These are phyloP conservation scores for Withania somnifera DNA, from an alignment of 305 asterid species.

Conservation along the genomic window DNA sequence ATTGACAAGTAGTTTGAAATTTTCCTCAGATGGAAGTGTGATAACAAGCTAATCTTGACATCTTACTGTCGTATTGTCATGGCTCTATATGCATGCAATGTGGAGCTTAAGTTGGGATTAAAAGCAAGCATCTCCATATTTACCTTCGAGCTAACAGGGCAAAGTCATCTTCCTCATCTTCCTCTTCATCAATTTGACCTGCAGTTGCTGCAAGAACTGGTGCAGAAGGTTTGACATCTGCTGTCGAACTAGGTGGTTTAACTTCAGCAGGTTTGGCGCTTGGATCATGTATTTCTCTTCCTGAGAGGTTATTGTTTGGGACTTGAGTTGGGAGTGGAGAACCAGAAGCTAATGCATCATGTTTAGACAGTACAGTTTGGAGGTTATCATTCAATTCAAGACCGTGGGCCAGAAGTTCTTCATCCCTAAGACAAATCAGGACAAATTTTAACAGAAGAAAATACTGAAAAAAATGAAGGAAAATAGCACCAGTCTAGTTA, in stretches of 20 bases:
- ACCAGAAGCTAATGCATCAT: conserved; percentile 83
- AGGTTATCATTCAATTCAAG: conserved; percentile 76
- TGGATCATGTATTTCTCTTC: conserved; percentile 23
- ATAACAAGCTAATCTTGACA: neutral
- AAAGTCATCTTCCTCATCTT: conserved; percentile 96
- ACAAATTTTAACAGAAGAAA: neutral
- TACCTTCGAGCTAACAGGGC: conserved; percentile 92
- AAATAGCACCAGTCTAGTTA: neutral
- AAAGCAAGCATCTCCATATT: neutral
- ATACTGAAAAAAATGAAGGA: neutral
- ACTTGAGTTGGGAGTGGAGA: conserved; percentile 36
- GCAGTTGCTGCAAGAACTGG: conserved; percentile 22
- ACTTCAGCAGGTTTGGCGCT: conserved; percentile 31
- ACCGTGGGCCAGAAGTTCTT: conserved; percentile 80
- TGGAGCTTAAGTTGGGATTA: neutral
- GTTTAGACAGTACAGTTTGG: conserved; percentile 61
- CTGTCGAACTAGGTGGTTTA: conserved; percentile 13
- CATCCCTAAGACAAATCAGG: conserved; percentile 42
- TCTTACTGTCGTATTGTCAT: neutral
- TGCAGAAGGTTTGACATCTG: conserved; percentile 29
- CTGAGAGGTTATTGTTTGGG: conserved; percentile 7
- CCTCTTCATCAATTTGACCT: conserved; percentile 46
- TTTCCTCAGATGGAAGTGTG: neutral
- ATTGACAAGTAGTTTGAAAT: neutral
- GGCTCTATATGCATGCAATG: neutral